These are phyloP conservation scores for Aphanoascus verrucosus DNA, from an alignment of 2,329 filamentous ascomycete genomes.

Conservation along the genomic window DNA sequence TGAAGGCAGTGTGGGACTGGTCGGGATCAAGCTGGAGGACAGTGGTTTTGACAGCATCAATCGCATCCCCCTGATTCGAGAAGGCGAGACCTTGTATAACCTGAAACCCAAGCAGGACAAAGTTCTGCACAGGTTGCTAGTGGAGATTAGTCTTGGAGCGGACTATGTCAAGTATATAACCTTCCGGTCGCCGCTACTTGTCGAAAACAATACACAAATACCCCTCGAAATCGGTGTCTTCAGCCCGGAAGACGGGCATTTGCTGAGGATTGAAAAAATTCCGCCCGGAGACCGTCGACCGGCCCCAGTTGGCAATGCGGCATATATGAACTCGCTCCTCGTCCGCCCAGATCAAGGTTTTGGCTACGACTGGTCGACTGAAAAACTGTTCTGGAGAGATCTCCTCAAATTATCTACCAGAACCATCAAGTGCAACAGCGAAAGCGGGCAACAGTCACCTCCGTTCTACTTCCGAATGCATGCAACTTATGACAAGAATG, in stretches of 20 bases:
- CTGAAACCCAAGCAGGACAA: slow-evolving; percentile 78
- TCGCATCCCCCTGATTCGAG: slow-evolving; percentile 81
- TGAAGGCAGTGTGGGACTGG: slow-evolving; percentile 67
- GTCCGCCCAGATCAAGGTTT: slow-evolving; percentile 91
- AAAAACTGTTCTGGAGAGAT: slow-evolving; percentile 87
- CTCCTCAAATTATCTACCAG: slow-evolving; percentile 72
- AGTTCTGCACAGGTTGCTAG: slow-evolving; percentile 76
- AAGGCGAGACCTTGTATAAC: slow-evolving; percentile 84
- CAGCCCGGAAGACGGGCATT: slow-evolving; percentile 72
- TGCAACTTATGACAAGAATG: slow-evolving; percentile 69
- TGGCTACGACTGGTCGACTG: slow-evolving; percentile 87
- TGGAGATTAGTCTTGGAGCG: slow-evolving; percentile 78
- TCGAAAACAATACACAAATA: slow-evolving; percentile 96
- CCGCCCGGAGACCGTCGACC: slow-evolving; percentile 81
- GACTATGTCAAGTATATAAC: slow-evolving; percentile 99
- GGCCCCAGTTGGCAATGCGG: slow-evolving; percentile 72
- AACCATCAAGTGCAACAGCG: slow-evolving; percentile 79
- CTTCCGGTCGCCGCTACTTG: slow-evolving; percentile 75
- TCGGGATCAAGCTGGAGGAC: slow-evolving; percentile 75
- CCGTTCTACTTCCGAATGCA: slow-evolving; percentile 97
- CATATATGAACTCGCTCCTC: slow-evolving; percentile 77
- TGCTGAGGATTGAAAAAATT: slow-evolving; percentile 97
- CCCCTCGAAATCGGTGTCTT: slow-evolving; percentile 89
- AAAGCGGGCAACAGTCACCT: slow-evolving; percentile 62
- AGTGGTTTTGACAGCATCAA: slow-evolving; percentile 88